Percentiles rank a stretch among this genome's conserved stretches.
Evolutionary conservation across 805 yeast species (phyloP).

Genomic region (Nakazawaea ernobii): DNA sequence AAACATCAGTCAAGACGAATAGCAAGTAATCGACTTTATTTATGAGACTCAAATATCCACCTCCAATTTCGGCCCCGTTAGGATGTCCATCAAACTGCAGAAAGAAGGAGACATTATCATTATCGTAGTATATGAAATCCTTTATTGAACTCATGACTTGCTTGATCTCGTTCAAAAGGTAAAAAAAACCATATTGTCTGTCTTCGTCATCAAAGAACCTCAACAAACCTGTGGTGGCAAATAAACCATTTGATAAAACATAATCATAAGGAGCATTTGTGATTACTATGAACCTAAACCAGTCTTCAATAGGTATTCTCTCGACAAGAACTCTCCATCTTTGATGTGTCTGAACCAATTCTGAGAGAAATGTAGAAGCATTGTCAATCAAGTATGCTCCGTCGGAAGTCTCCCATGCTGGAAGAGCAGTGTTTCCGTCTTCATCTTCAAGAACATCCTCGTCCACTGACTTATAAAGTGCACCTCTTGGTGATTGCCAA

Average conservation of each 20-base stretch:
- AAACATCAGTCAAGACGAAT: conserved; percentile 49
- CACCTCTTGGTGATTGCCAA: conserved; percentile 33
- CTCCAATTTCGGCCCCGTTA: conserved; percentile 21
- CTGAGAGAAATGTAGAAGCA: conserved; percentile 42
- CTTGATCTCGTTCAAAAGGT: conserved; percentile 15
- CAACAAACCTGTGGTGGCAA: conserved; percentile 47
- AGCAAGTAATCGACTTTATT: conserved; percentile 39
- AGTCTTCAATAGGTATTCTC: conserved; percentile 33
- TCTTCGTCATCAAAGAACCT: conserved; percentile 52
- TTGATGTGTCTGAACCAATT: conserved; percentile 46
- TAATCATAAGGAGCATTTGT: conserved; percentile 59
- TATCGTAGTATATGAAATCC: conserved; percentile 23
- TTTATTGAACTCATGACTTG: conserved; percentile 14
- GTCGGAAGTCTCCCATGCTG: conserved; percentile 48
- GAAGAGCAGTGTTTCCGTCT: conserved; percentile 33
- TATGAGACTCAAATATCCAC: conserved; percentile 28
- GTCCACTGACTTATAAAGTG: conserved; percentile 32
- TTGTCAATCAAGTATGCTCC: conserved; percentile 45
- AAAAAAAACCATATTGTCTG: conserved; percentile 38
- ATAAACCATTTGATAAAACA: conserved; percentile 46
- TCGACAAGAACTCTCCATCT: conserved; percentile 38
- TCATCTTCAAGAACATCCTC: conserved; percentile 39
- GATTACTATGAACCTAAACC: conserved; percentile 44
- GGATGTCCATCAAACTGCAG: conserved; percentile 23
- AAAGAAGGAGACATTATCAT: conserved; percentile 31